These are phyloP conservation scores for Calonectria pauciramosa DNA, from an alignment of 2,329 filamentous ascomycete genomes.

Conservation along the genomic window DNA sequence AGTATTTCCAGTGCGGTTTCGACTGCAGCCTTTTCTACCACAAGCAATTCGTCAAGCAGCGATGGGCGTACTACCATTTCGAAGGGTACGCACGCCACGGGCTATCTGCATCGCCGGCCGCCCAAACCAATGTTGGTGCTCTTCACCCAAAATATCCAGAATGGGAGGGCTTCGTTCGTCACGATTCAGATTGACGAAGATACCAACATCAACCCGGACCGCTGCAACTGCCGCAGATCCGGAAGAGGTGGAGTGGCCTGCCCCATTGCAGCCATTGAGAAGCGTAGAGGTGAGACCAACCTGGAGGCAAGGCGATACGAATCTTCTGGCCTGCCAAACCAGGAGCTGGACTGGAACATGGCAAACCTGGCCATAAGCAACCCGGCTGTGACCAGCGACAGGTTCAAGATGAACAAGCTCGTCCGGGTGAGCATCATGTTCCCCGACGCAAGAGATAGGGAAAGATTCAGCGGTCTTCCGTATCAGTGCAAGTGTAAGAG, in stretches of 20 bases:
- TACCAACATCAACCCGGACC: constrained; percentile 50
- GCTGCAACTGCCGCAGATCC: constrained; percentile 51
- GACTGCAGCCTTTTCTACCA: constrained; percentile 29
- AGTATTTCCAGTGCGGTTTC: constrained; percentile 39
- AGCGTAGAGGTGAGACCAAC: constrained; percentile 40
- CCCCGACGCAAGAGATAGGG: constrained; percentile 35
- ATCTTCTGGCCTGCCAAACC: constrained; percentile 16
- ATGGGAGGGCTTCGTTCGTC: constrained; percentile 45
- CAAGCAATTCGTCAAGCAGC: constrained; percentile 45
- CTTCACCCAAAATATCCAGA: constrained; percentile 45
- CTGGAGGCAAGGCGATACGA: constrained; percentile 48
- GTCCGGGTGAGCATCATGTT: constrained; percentile 51
- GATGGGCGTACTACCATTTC: constrained; percentile 41
- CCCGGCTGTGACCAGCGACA: constrained; percentile 37
- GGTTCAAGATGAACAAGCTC: constrained; percentile 42
- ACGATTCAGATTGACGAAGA: constrained; percentile 50
- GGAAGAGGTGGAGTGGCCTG: constrained; percentile 43
- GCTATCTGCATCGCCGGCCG: constrained; percentile 48
- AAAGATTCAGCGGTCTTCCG: constrained; percentile 46
- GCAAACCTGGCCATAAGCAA: constrained; percentile 48
- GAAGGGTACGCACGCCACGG: constrained; percentile 45
- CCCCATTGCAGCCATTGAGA: constrained; percentile 45
- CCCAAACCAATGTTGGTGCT: constrained; percentile 52
- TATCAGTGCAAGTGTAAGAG: constrained; percentile 45
- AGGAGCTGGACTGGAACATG: constrained; percentile 48